Evolutionary conservation across 2,329 filamentous ascomycete species (phyloP).

Genomic region (Microcyclospora tardicrescens): DNA sequence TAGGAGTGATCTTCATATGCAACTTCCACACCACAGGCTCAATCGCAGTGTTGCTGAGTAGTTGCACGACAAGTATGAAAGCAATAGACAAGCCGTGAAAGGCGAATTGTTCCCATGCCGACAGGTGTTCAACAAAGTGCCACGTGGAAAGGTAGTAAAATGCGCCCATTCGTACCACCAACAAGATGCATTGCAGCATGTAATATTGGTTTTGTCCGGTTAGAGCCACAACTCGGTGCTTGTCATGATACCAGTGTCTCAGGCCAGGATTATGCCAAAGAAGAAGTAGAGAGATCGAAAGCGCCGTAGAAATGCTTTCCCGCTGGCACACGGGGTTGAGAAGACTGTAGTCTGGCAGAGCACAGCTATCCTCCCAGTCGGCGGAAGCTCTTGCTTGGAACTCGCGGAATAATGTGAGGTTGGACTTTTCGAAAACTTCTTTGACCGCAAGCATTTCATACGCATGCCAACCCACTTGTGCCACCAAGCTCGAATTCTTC

Average conservation of each 20-base stretch:
- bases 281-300: conserved; percentile 3
- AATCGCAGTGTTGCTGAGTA: conserved; percentile 13
- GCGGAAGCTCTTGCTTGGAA: no score
- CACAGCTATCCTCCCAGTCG: no score
- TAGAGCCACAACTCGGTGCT: conserved; percentile 15
- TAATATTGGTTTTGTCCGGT: conserved; percentile 48
- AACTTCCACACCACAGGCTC: conserved; percentile 17
- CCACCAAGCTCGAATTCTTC: conserved; percentile 10
- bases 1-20: conserved; percentile 21
- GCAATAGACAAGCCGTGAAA: conserved; percentile 44
- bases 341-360: no score
- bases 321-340: no score
- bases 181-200: conserved; percentile 47
- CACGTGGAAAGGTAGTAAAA: conserved; percentile 21
- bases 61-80: conserved; percentile 34
- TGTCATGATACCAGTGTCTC: conserved; percentile 18
- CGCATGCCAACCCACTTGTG: conserved; percentile 17
- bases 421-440: no score
- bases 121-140: conserved; percentile 18
- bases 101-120: conserved; percentile 13
- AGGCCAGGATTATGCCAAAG: conserved; percentile 23
- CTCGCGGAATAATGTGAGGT: no score
- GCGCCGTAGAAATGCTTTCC: no score
- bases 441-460: conserved; percentile 11
- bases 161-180: conserved; percentile 41